Evolutionary conservation across 441 rosid species (phyloP).

Genomic region (California macrophylla): DNA sequence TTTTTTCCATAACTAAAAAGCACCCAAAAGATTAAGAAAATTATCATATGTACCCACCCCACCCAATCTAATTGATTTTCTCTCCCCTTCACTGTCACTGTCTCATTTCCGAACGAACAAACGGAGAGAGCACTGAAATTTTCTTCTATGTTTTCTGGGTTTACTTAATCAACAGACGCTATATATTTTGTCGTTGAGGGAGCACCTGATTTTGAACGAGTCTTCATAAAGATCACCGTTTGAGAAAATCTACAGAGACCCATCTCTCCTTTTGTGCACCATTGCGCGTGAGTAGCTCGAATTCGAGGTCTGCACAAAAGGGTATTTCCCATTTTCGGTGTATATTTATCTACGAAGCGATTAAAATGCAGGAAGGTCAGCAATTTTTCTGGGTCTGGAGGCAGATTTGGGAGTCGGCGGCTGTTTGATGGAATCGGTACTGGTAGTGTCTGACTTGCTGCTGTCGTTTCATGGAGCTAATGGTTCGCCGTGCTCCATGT

Average conservation of each 20-base stretch:
- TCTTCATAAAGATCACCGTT: background rate
- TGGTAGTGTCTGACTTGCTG: constrained; percentile 18
- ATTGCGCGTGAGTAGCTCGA: background rate
- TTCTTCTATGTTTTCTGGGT: constrained; percentile 17
- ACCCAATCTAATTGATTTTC: constrained; percentile 42
- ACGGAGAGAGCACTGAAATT: background rate
- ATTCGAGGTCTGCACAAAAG: constrained; percentile 5
- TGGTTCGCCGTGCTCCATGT: constrained; percentile 31
- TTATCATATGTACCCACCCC: constrained; percentile 29
- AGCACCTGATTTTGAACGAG: background rate
- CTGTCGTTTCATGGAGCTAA: constrained; percentile 61
- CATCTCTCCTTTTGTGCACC: background rate
- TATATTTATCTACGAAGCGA: background rate
- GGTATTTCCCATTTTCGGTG: background rate
- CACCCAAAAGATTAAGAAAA: background rate
- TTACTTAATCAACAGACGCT: constrained; percentile 18
- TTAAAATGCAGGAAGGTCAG: constrained; percentile 40
- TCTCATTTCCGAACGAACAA: constrained; percentile 14
- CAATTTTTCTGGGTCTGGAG: constrained; percentile 23
- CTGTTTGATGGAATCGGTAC: constrained; percentile 60
- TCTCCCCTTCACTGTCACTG: constrained; percentile 25
- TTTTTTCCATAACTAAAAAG: background rate
- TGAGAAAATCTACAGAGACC: background rate
- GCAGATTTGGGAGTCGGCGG: constrained; percentile 36
- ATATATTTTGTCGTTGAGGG: constrained; percentile 14